A percentile compares a stretch with the other conserved stretches of the same genome.
phyloP scores from a whole-genome alignment of 768 basidiomycete species.

The Mycena capillaripes region DNA sequence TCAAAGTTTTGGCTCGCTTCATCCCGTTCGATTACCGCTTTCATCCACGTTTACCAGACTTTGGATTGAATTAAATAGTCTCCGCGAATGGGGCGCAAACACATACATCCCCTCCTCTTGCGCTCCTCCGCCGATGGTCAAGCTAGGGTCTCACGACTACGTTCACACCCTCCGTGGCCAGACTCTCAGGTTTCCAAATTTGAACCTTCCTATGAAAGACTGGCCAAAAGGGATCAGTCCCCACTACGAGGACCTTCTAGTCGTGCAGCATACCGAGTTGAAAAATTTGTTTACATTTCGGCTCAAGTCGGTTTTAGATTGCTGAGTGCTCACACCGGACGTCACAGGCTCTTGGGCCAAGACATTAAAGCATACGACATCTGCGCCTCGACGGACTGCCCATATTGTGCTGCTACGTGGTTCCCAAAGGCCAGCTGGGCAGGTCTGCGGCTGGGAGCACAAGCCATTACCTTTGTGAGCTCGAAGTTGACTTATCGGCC shows the following conservation, averaged over 20 bases:
- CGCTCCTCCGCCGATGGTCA: not conserved
- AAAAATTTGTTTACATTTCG: not conserved
- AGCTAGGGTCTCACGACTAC: not conserved
- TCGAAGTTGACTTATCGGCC: not conserved
- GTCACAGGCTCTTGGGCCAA: not conserved
- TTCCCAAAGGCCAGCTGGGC: not conserved
- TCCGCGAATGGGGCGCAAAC: no score
- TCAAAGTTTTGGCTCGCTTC: no score
- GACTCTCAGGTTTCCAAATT: not conserved
- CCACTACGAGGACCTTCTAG: not conserved
- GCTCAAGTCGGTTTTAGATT: no score
- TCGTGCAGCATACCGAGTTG: conserved; percentile 2
- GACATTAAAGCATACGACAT: not conserved
- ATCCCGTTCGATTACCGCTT: no score
- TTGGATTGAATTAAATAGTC: no score
- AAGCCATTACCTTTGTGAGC: not conserved
- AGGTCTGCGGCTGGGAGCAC: not conserved
- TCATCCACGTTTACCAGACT: no score
- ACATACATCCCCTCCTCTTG: not conserved
- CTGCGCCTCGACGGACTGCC: not conserved
- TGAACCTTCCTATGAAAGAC: not conserved
- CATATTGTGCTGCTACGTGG: not conserved
- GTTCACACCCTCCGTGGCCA: not conserved
- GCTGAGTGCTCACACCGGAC: not conserved
- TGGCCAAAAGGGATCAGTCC: conserved; percentile 2